Base-by-base conservation (phyloP, 2,329 filamentous ascomycete species). In the Claviceps fusiformis region DNA sequence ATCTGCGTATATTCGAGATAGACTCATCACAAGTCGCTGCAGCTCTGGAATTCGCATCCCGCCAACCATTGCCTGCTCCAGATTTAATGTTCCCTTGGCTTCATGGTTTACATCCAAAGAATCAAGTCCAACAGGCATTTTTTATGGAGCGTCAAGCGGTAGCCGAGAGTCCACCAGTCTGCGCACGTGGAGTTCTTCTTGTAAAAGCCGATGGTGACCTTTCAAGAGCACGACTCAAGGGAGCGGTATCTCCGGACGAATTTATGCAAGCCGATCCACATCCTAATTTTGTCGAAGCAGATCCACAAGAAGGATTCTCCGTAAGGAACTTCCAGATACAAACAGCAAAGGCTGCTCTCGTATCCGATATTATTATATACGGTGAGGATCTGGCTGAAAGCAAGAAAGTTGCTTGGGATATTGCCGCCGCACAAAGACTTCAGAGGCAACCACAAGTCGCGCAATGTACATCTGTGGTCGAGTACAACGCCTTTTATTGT, bases 241-340 rank as follows among this genome's bases (percentile, higher is more conserved):
- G 92, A 35, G 89, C 93, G 29, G 80, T 97, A 61, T 78, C 85
- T 3, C 86, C 90, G 0, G 81, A 87, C 1, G 93, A 97, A 68
- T 77, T 97, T 48, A 70, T 97, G 56, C 77, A 82, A 43, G 62
- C 73, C 0, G 67, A 68, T 3, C 65, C 64, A 3, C 70, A 71
- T 17, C 71, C 79, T 48, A 77, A 83, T 27, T 95, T 98, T 65
- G 73, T 90, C 58, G 88, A 95, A 47, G 79, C 85, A 45, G 93
- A 98, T 65, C 93, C 93, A 1, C 80, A 75, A 55, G 88, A 95
- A 60, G 93, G 93, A 9, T 97, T 97, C 66, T 95, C 89, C 5
- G 91, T 97, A 47, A 83, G 93, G 49, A 97, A 97, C 68, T 98
- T 98, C 66, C 92, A 97, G 63, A 97, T 97, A 44, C 93, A 98